Percentiles rank a stretch among this genome's conserved stretches.
Evolutionary conservation across 1,139 yeast species (phyloP).

Genomic region (Williopsis jadinii): DNA sequence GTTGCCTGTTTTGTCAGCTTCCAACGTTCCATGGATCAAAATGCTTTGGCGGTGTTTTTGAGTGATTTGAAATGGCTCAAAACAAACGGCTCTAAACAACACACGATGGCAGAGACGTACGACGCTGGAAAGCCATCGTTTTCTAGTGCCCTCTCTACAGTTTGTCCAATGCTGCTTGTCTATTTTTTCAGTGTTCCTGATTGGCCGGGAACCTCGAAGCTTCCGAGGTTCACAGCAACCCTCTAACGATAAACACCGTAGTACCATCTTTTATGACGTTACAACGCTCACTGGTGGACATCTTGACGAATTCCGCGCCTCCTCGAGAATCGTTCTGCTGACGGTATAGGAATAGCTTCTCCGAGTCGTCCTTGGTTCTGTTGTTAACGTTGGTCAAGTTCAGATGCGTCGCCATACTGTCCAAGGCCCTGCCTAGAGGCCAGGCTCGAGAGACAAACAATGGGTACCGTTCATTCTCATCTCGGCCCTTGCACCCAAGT

Average conservation of each 20-base stretch:
- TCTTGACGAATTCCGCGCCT: conserved; percentile 25
- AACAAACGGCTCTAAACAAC: too few species aligned
- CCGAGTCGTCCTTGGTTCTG: conserved; percentile 32
- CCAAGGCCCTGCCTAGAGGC: conserved; percentile 77
- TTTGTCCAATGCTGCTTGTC: too few species aligned
- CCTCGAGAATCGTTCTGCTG: conserved; percentile 17
- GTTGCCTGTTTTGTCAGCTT: too few species aligned
- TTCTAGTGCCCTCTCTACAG: too few species aligned
- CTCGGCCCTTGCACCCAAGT: conserved; percentile 29
- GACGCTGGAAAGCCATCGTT: too few species aligned
- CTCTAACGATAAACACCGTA: conserved; percentile 51
- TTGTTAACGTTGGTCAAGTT: conserved; percentile 54
- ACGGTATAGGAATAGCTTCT: conserved; percentile 26
- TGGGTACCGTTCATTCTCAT: conserved; percentile 27
- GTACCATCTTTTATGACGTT: conserved; percentile 43
- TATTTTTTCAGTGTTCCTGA: too few species aligned
- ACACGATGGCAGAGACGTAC: too few species aligned
- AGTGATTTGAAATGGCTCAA: too few species aligned
- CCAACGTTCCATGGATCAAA: too few species aligned
- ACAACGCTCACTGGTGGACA: conserved; percentile 38
- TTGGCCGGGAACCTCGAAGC: too few species aligned
- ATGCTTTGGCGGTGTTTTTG: too few species aligned
- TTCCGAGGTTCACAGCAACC: conserved; percentile 19
- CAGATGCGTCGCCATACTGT: conserved; percentile 51
- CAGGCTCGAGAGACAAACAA: conserved; percentile 54